phyloP scores from a whole-genome alignment of 331 rosid genomes.

The Phaseolus coccineus region DNA sequence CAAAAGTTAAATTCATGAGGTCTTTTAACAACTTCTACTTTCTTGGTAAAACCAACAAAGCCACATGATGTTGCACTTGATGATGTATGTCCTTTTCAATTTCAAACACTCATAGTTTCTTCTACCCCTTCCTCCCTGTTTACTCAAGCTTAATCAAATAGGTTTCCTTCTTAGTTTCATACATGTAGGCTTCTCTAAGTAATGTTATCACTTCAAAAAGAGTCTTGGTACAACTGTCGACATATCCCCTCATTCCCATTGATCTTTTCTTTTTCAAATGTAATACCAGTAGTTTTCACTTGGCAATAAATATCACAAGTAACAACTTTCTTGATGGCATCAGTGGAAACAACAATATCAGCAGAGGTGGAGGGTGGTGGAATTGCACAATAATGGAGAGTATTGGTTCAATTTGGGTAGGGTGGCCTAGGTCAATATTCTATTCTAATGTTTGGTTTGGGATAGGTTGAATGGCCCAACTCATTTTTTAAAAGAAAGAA shows the following conservation, averaged over 20 bases:
- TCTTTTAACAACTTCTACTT: not conserved
- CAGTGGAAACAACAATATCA: no score
- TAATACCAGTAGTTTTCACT: no score
- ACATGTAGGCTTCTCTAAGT: not conserved
- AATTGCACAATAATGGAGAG: no score
- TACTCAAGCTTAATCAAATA: not conserved
- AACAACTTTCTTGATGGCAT: no score
- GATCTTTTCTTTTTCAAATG: no score
- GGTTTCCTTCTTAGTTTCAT: not conserved
- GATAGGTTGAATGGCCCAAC: no score
- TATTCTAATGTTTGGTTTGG: no score
- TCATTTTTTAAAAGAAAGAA: no score
- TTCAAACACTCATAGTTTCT: not conserved
- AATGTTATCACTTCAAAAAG: not conserved
- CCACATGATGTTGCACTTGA: not conserved
- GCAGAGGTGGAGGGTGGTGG: no score
- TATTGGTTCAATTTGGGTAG: no score
- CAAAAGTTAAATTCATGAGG: not conserved
- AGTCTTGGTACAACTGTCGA: not conserved
- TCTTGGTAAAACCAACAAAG: not conserved
- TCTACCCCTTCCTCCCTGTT: not conserved
- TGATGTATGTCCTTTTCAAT: not conserved
- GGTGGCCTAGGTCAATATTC: no score
- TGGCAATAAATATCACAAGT: not conserved
- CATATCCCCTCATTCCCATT: not conserved